phyloP scores from a whole-genome alignment of 179 eudicot species.

The Vitellaria paradoxa region DNA sequence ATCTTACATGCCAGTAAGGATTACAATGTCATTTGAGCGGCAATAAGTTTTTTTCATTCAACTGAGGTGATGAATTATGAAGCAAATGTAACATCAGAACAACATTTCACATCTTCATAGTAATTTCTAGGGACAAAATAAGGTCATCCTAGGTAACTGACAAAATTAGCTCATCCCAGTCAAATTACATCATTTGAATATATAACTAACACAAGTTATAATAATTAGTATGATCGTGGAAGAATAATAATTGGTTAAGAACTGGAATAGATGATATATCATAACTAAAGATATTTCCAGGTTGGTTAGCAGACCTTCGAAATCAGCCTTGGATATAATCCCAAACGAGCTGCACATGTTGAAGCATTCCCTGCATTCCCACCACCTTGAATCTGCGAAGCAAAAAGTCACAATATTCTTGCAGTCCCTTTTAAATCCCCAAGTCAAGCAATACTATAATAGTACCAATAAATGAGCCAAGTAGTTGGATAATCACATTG shows the following conservation, averaged over 20 bases:
- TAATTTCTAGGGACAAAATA: not conserved
- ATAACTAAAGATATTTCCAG: not conserved
- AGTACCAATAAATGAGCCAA: not conserved
- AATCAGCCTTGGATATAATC: conserved; percentile 72
- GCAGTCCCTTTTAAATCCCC: not conserved
- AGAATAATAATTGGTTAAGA: not conserved
- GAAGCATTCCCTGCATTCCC: conserved; percentile 92
- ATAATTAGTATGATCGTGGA: not conserved
- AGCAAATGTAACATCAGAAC: not conserved
- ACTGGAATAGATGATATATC: not conserved
- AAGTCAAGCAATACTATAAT: too few species aligned
- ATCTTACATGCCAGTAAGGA: not conserved
- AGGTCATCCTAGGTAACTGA: not conserved
- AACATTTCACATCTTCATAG: not conserved
- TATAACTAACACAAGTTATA: not conserved
- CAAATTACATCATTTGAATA: not conserved
- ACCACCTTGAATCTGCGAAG: conserved; percentile 83
- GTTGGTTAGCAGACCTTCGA: conserved; percentile 54
- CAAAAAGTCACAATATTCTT: not conserved
- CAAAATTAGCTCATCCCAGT: not conserved
- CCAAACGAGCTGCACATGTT: conserved; percentile 92
- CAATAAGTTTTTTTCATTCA: not conserved
- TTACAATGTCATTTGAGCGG: not conserved
- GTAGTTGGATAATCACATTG: not conserved
- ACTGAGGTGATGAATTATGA: not conserved